phyloP scores from a whole-genome alignment of 1,284 basidiomycete genomes.

The Sanguinoderma infundibulare region DNA sequence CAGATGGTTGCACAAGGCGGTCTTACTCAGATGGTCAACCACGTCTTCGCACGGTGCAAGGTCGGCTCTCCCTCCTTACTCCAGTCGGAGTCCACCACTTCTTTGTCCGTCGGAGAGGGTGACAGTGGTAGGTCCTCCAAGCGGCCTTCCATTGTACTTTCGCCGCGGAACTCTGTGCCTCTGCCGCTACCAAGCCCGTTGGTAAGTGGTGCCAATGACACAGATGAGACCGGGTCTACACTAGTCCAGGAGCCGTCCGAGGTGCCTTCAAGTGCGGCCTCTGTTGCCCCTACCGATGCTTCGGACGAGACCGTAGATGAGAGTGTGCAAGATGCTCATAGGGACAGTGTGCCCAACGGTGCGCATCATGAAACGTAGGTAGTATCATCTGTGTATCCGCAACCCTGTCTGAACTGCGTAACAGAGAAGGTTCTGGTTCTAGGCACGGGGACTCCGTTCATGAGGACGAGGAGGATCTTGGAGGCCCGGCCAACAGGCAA shows the following conservation, averaged over 20 bases:
- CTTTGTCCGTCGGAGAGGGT: conserved; percentile 23
- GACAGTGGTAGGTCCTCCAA: conserved; percentile 24
- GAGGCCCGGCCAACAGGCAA: conserved; percentile 13
- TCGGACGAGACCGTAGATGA: conserved; percentile 14
- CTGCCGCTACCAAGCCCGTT: conserved; percentile 17
- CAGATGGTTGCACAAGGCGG: conserved; percentile 97
- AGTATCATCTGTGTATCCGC: neutral
- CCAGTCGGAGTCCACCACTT: conserved; percentile 31
- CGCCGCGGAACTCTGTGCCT: conserved; percentile 35
- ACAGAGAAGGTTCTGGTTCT: conserved; percentile 30
- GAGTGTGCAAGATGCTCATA: neutral
- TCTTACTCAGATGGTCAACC: conserved; percentile 96
- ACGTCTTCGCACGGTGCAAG: conserved; percentile 85
- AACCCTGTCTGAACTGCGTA: neutral
- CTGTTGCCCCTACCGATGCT: conserved; percentile 14
- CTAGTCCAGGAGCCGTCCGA: conserved; percentile 21
- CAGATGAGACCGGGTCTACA: conserved; percentile 17
- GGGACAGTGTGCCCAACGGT: conserved; percentile 3
- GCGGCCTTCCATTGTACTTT: conserved; percentile 32
- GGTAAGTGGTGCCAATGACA: conserved; percentile 18
- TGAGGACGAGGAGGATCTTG: conserved; percentile 27
- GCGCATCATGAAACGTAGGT: conserved; percentile 19
- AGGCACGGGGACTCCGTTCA: conserved; percentile 25
- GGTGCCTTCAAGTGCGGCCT: conserved; percentile 5
- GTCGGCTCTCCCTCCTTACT: conserved; percentile 28